These are phyloP conservation scores for Irpex lacteus DNA, from an alignment of 1,284 basidiomycete species.

Conservation along the genomic window DNA sequence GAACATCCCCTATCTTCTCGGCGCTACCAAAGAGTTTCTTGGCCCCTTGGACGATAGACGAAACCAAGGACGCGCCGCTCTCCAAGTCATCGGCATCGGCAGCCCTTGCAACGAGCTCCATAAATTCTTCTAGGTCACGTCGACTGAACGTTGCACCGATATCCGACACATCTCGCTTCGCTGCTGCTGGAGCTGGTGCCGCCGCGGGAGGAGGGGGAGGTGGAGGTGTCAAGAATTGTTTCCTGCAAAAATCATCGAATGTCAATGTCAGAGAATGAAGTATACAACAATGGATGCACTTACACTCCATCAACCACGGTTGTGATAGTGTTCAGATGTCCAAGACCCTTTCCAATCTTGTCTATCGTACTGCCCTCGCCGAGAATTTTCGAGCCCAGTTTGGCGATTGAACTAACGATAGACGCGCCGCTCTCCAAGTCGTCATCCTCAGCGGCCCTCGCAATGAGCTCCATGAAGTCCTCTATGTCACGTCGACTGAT, in stretches of 20 bases:
- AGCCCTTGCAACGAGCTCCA: not conserved
- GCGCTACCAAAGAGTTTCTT: not conserved
- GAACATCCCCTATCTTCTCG: not conserved
- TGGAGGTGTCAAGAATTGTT: too few species aligned
- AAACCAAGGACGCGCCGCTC: not conserved
- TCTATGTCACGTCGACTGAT: not conserved
- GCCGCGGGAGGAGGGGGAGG: too few species aligned
- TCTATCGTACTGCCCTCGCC: not conserved
- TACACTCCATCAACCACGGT: too few species aligned
- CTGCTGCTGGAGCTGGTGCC: not conserved
- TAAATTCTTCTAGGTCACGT: not conserved
- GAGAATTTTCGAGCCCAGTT: not conserved
- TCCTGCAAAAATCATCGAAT: too few species aligned
- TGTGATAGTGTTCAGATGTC: too few species aligned
- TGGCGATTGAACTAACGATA: not conserved
- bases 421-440: not conserved
- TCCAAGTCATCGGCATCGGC: not conserved
- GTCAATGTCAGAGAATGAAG: too few species aligned
- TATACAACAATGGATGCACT: too few species aligned
- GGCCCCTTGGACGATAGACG: not conserved
- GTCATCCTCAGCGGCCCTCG: not conserved
- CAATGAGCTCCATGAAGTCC: not conserved
- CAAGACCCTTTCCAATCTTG: too few species aligned
- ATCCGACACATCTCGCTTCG: not conserved
- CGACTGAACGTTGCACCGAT: not conserved